Evolutionary conservation across 208 protist genomes (phyloP).

Genomic region (Crithidia sp.): DNA sequence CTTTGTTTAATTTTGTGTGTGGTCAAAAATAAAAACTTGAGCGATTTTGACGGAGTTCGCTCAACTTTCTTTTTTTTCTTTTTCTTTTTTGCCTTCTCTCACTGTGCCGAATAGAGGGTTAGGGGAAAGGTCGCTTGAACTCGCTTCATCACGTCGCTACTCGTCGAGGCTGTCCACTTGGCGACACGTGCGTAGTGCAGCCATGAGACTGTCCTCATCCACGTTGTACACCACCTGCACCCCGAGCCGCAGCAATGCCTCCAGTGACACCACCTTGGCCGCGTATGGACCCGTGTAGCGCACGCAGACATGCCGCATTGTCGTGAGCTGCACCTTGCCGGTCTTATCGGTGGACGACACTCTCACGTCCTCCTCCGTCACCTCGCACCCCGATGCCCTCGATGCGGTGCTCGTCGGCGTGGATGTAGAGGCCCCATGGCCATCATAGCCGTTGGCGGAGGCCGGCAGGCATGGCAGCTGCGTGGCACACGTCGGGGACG

Average conservation of each 20-base stretch:
- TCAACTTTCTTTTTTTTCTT: no score
- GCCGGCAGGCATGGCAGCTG: no score
- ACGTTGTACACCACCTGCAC: slow-evolving; percentile 10
- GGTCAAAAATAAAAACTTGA: no score
- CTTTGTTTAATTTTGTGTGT: no score
- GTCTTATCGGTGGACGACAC: neutral
- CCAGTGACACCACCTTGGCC: slow-evolving; percentile 10
- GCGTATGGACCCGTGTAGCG: slow-evolving; percentile 4
- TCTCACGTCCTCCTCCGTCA: neutral
- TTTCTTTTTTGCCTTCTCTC: no score
- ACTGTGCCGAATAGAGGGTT: no score
- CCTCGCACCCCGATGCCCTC: slow-evolving; percentile 4
- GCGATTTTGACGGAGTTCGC: no score
- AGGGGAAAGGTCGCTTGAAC: no score
- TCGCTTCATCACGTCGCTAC: no score
- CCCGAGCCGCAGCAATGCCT: slow-evolving; percentile 5
- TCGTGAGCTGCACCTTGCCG: neutral
- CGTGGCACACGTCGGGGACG: neutral
- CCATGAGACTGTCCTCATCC: neutral
- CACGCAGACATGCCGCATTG: neutral
- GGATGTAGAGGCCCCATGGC: no score
- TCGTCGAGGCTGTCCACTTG: neutral
- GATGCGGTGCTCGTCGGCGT: neutral
- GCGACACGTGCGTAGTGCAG: neutral
- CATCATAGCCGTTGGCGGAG: no score